Percentiles rank a stretch among this genome's conserved stretches.
phyloP scores from a whole-genome alignment of 2,329 filamentous ascomycete genomes.

The Paecilomyces dactylethromorphus region DNA sequence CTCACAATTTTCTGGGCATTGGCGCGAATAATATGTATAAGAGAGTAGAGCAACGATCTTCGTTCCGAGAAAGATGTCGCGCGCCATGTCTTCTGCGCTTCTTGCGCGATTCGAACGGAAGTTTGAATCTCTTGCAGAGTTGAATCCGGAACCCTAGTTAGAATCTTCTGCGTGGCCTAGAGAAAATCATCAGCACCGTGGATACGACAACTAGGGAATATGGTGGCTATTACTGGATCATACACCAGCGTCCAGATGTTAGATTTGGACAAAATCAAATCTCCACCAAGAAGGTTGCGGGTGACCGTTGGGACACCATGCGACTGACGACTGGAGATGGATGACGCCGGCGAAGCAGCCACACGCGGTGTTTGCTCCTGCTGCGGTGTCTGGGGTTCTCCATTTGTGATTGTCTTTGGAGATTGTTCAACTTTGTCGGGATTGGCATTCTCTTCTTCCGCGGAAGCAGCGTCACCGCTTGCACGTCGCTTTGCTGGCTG shows the following conservation, averaged over 20 bases:
- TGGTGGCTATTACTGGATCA: neutral
- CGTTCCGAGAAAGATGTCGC: neutral
- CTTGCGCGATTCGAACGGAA: neutral
- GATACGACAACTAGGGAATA: neutral
- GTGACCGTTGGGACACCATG: neutral
- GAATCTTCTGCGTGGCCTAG: neutral
- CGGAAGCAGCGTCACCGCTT: neutral
- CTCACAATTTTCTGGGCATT: neutral
- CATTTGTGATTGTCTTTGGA: neutral
- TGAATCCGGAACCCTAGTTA: neutral
- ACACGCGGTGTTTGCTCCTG: neutral
- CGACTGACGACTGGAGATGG: neutral
- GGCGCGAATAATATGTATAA: neutral
- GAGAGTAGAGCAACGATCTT: neutral
- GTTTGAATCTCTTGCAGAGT: neutral
- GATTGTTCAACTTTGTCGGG: neutral
- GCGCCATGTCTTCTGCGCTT: neutral
- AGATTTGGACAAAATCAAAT: neutral
- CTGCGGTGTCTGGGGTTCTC: neutral
- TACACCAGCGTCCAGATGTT: neutral
- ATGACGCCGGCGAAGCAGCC: neutral
- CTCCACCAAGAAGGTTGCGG: neutral
- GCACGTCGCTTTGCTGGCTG: neutral
- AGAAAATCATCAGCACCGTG: neutral
- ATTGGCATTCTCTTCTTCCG: neutral